Conservation (phyloP, 805 yeast genomes). For the Ascoidea rubescens region DNA sequence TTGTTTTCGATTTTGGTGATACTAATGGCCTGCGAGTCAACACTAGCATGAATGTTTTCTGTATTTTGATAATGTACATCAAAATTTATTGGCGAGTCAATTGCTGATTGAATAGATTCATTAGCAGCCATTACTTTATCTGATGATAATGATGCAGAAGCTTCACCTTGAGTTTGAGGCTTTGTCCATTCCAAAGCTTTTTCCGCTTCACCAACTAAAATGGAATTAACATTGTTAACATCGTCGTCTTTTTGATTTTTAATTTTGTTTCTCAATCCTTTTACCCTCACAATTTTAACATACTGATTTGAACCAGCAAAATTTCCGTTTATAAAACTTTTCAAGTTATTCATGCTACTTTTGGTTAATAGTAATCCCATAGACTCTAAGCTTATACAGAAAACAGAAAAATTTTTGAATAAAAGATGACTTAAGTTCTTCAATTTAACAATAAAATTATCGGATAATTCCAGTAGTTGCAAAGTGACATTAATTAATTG, state of each 20-base stretch:
- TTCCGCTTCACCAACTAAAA: slow-evolving; percentile 21
- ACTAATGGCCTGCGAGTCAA: not conserved
- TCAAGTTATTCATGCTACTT: slow-evolving; percentile 16
- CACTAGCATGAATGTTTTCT: no score
- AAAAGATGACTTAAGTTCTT: slow-evolving; percentile 28
- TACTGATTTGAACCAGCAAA: slow-evolving; percentile 19
- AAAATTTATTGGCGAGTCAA: not conserved
- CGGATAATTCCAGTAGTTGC: slow-evolving; percentile 19
- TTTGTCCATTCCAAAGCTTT: slow-evolving; percentile 30
- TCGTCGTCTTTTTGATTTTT: slow-evolving; percentile 21
- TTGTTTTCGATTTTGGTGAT: slow-evolving; percentile 8
- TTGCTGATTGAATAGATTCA: not conserved
- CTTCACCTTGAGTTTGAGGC: not conserved
- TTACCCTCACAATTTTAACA: slow-evolving; percentile 55
- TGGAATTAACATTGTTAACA: slow-evolving; percentile 22
- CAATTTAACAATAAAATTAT: slow-evolving; percentile 20
- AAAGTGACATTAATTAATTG: slow-evolving; percentile 17
- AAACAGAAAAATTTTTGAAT: slow-evolving; percentile 26
- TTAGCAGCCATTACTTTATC: not conserved
- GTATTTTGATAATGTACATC: not conserved
- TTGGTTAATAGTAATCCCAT: slow-evolving; percentile 60
- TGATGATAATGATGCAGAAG: not conserved
- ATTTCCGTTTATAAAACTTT: slow-evolving; percentile 1
- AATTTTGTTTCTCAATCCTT: slow-evolving; percentile 48
- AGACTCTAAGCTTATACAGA: slow-evolving; percentile 50